phyloP scores from a whole-genome alignment of 371 early-diverging fungal genomes.

The Choanephora cucurbitarum region DNA sequence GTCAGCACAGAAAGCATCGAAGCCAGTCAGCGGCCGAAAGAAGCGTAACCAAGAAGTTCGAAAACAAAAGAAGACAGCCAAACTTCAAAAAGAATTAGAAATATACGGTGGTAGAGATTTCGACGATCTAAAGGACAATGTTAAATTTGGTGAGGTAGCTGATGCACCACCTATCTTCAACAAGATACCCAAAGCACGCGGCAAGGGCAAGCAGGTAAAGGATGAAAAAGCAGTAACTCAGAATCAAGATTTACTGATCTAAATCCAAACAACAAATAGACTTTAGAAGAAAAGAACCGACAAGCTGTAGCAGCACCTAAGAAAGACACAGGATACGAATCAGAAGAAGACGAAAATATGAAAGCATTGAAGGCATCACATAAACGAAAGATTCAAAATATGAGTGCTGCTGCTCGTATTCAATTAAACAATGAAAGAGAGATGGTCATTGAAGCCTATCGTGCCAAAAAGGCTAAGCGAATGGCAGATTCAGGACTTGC shows the following conservation, averaged over 20 bases:
- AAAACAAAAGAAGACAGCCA: slow-evolving; percentile 44
- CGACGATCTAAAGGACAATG: slow-evolving; percentile 53
- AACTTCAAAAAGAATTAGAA: slow-evolving; percentile 38
- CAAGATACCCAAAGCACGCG: slow-evolving; percentile 53
- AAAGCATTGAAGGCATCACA: slow-evolving; percentile 49
- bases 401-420: slow-evolving; percentile 46
- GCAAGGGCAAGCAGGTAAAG: slow-evolving; percentile 42
- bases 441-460: slow-evolving; percentile 43
- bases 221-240: too few relatives aligned
- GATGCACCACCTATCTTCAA: slow-evolving; percentile 57
- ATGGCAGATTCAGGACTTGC: slow-evolving; percentile 29
- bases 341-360: slow-evolving; percentile 53
- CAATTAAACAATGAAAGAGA: slow-evolving; percentile 47
- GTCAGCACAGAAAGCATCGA: slow-evolving; percentile 31
- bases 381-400: slow-evolving; percentile 43
- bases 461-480: slow-evolving; percentile 53
- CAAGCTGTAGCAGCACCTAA: slow-evolving; percentile 20
- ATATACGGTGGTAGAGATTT: slow-evolving; percentile 50
- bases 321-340: slow-evolving; percentile 36
- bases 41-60: slow-evolving; percentile 42
- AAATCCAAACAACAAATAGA: slow-evolving; percentile 15
- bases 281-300: slow-evolving; percentile 29
- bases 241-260: too few relatives aligned
- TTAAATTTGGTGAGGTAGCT: slow-evolving; percentile 62
- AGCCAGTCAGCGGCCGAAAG: slow-evolving; percentile 38